Base-by-base conservation (phyloP, 768 basidiomycete genomes). In the Amanita phalloides region DNA sequence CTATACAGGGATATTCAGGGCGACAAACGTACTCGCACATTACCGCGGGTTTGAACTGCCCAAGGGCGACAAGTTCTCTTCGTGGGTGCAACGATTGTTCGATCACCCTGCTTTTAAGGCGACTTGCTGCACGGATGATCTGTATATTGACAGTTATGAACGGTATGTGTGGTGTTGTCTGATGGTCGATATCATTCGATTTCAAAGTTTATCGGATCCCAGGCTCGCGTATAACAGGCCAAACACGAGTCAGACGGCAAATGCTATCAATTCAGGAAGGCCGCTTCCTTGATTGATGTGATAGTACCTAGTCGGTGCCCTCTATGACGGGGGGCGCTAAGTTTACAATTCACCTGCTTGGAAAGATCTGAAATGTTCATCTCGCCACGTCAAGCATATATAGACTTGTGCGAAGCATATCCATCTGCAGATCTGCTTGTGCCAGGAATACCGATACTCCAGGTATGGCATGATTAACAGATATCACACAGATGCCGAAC, bases 181-280 rank as follows among this genome's bases (percentile, higher is more conserved):
- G 2, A 6, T n/a, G 1, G 13, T 20, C 11, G 41, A 23, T 23
- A 10, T 20, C 21, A 10, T 20, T 11, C 7, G n/a, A 8, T 37
- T 17, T 17, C 32, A 46, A n/a, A 26, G 44, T 28, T 36, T 8
- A n/a, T 23, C 21, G 46, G 25, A 41, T 41, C 39, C 28, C 53
- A 88, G 86, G 60, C 88, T 87, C 59, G 86, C 86, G 0, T 82
- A 78, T 60, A 89, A 89, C 58, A 71, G 85, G 28, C 83, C 86
- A 3, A 83, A 86, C 59, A 86, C 85, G 3, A 85, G 84, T 58
- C 81, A 82, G 58, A 82, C 86, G 9, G 85, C 84, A 5, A 79
- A 78, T 55, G 86, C 86, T 3, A 87, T 87, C 57, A 88, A 88
- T 53, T 63, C 76, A 5, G 85, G 84, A 17, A 72, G 69, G 47